Evolutionary conservation across 2,329 filamentous ascomycete species (phyloP), one percentile per base, ranked within the genome.

Genomic region (Thielaviopsis musarum): DNA sequence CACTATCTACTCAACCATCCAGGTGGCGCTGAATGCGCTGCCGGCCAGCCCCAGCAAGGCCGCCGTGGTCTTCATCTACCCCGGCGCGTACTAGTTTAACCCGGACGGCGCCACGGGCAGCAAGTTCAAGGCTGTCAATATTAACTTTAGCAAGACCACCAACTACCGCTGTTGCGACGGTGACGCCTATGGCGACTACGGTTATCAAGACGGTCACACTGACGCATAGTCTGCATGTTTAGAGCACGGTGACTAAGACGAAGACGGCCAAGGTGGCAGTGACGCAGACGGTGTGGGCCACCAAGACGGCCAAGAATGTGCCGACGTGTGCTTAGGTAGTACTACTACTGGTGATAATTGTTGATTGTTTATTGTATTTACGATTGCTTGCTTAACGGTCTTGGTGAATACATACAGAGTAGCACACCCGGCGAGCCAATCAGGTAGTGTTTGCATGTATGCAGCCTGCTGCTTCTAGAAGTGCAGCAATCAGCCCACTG

Each of bases 51-150:
- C 64, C 48, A 65, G 6, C 63, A 55, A 45, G 57, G 59, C 52
- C 41, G 70, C 73, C 62, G 65, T 70, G 7, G 68, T 70, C 56
- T 69, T 71, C 65, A 68, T 70, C 53, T 68, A 67, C 34, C 63
- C 66, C 1, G 80, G 81, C 2, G 81, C 76, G 19, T 84, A 83
- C 70, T 71, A 73, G 48, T 75, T 67, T 64, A 79, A 85, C 63
- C 81, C 84, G 63, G 66, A 68, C 59, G 82, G 72, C 1, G 74
- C 70, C 1, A 70, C 72, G 64, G 73, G 77, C 0, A 66, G 68
- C 7, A 75, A 78, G 64, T 74, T 84, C 61, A 78, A 77, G 64
- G 69, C 83, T 15, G 84, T 84, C 70, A 85, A 85, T 63, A 72
- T 85, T 66, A 80, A 77, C 59, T 69, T 78, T 45, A 13, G 38